Conservation (phyloP, 1,284 basidiomycete species). For the Malassezia caprae region DNA sequence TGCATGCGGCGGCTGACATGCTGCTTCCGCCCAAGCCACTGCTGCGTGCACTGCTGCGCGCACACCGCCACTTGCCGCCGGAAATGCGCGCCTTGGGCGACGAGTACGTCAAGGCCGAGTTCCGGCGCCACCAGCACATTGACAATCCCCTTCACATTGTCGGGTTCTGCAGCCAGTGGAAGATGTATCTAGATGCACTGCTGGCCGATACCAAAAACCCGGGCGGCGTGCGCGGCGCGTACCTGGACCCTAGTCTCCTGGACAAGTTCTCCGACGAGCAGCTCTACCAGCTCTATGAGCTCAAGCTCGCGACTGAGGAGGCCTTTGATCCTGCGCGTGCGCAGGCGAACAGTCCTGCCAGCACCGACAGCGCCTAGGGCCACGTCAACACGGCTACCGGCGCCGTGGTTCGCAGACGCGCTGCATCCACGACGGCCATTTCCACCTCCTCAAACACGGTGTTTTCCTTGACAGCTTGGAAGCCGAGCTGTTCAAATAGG, state of each 20-base stretch:
- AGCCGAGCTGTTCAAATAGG: constrained; percentile 34
- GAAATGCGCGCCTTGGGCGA: constrained; percentile 48
- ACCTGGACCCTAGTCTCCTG: constrained; percentile 28
- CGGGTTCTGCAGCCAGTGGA: constrained; percentile 47
- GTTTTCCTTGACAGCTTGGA: constrained; percentile 5
- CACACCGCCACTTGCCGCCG: constrained; percentile 30
- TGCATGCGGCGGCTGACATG: constrained; percentile 7
- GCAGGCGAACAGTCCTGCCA: constrained; percentile 17
- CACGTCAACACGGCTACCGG: constrained; percentile 1
- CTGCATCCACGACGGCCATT: not conserved
- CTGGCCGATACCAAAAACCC: constrained; percentile 24
- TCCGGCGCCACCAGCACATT: constrained; percentile 33
- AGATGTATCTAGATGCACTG: constrained; percentile 44
- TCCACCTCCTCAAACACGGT: constrained; percentile 16
- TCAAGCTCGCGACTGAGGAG: constrained; percentile 37
- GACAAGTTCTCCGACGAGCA: constrained; percentile 47
- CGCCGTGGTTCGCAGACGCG: not conserved
- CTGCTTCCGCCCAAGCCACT: constrained; percentile 42
- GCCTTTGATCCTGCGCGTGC: constrained; percentile 34
- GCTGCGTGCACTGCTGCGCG: constrained; percentile 40
- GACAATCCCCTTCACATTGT: constrained; percentile 46
- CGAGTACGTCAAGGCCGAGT: constrained; percentile 47
- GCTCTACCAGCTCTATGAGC: constrained; percentile 47
- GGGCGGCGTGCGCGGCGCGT: constrained; percentile 21
- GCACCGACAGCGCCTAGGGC: not conserved